Conservation (phyloP, 2,329 filamentous ascomycete species). For the Aureobasidium subglaciale region DNA sequence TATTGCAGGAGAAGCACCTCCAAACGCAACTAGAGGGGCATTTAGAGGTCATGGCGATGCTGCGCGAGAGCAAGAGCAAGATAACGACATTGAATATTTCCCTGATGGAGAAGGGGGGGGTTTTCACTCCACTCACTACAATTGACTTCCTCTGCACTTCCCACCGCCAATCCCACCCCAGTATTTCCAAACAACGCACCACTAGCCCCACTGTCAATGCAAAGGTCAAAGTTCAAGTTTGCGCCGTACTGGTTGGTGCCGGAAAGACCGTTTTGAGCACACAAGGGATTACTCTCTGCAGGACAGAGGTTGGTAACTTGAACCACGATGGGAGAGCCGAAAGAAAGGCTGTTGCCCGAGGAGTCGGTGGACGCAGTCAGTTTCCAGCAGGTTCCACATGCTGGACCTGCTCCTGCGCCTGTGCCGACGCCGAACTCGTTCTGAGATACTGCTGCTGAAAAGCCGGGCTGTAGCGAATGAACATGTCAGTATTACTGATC, state of each 20-base stretch:
- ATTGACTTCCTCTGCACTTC: slow-evolving; percentile 28
- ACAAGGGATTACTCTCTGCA: slow-evolving; percentile 32
- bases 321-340: slow-evolving; percentile 30
- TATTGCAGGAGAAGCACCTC: no score
- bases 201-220: slow-evolving; percentile 32
- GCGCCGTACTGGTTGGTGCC: slow-evolving; percentile 34
- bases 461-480: slow-evolving; percentile 23
- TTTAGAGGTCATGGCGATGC: no score
- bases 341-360: slow-evolving; percentile 23
- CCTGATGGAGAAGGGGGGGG: no score
- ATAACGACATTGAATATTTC: no score
- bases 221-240: slow-evolving; percentile 37
- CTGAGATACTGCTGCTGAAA: slow-evolving; percentile 33
- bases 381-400: slow-evolving; percentile 35
- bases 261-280: slow-evolving; percentile 27
- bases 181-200: slow-evolving; percentile 31
- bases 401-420: slow-evolving; percentile 32
- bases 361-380: slow-evolving; percentile 31
- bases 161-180: slow-evolving; percentile 27
- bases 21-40: no score
- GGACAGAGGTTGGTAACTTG: slow-evolving; percentile 38
- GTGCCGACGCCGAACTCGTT: slow-evolving; percentile 34
- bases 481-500: no score
- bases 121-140: slow-evolving; percentile 21
- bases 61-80: no score